Base-by-base conservation (phyloP, 192 early-diverging fungal genomes). In the Linnemannia schmuckeri region DNA sequence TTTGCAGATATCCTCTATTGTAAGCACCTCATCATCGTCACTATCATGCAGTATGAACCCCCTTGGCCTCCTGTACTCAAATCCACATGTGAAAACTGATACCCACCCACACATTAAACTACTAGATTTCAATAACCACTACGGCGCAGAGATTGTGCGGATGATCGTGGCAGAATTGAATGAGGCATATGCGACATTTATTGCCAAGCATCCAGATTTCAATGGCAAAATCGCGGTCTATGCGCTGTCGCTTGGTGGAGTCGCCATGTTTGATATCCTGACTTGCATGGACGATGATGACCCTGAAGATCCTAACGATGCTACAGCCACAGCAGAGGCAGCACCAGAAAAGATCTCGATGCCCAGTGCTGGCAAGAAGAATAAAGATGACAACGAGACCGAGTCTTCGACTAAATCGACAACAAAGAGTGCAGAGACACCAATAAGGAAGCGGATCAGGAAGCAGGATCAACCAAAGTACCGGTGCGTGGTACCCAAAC, bases 231-330 rank as follows among this genome's bases (percentile, higher is more conserved):
- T 95, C 54, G 82, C 85, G 30, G 88, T 96, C 5, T 89, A 93
- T 37, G 94, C 93, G 4, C 91, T 95, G 66, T 96, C 95, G 33
- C 76, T 96, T 41, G 95, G 95, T 55, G 95, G 95, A 8, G 82
- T 96, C 6, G 90, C 94, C 46, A 92, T 91, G 69, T 96, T 90
- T 78, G 95, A 96, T 82, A 94, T 96, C 40, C 75, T 96, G 63
- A 90, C 90, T 0, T 83, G 82, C 27, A 85, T 90, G 54, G 89
- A 89, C 79, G 81, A 82, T 49, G 82, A 90, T 74, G 79, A 86
- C n/a, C 55, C 68, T n/a, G 79, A 86, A 35, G 66, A 66, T 1
- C 24, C 20, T 5, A 46, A 44, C 22, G 35, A 72, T 52, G 3
- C 41, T 38, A 57, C 13, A 3, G 6, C 49, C 49, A 20, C 49